A percentile compares a stretch with the other conserved stretches of the same genome.
phyloP scores from a whole-genome alignment of 2,329 filamentous ascomycete species.

The Cryphonectria parasitica region DNA sequence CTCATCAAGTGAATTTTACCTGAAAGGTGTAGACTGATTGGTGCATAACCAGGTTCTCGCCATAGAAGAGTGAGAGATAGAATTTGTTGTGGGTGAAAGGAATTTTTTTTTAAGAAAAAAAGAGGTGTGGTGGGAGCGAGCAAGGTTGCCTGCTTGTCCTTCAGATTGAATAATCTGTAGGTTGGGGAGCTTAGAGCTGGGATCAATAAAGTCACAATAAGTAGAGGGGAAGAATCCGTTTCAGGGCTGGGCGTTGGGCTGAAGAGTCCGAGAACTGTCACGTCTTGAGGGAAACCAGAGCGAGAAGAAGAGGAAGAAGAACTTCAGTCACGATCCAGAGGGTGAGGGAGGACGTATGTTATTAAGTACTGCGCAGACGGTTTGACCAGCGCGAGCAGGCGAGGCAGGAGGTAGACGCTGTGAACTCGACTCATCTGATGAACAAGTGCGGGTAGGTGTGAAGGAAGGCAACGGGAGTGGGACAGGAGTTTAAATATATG shows the following conservation, averaged over 20 bases:
- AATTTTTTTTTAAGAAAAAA: no score
- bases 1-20: no score
- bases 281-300: not conserved
- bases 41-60: no score
- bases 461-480: not conserved
- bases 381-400: not conserved
- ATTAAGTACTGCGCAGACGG: not conserved
- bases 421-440: not conserved
- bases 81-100: no score
- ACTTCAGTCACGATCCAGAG: not conserved
- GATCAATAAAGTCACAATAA: no score
- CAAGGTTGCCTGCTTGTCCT: not conserved
- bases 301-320: not conserved
- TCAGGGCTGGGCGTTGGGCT: not conserved
- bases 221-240: not conserved
- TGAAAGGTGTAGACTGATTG: no score
- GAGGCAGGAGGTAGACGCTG: not conserved
- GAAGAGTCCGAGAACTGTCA: not conserved
- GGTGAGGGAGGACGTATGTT: not conserved
- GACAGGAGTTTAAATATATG: not conserved
- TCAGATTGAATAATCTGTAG: not conserved
- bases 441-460: not conserved
- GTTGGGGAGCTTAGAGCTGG: not conserved
- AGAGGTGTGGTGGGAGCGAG: no score
- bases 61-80: no score